Evolutionary conservation across 2,329 filamentous ascomycete genomes (phyloP), one percentile per base, ranked within the genome.

Genomic region (Chlorencoelia australis): DNA sequence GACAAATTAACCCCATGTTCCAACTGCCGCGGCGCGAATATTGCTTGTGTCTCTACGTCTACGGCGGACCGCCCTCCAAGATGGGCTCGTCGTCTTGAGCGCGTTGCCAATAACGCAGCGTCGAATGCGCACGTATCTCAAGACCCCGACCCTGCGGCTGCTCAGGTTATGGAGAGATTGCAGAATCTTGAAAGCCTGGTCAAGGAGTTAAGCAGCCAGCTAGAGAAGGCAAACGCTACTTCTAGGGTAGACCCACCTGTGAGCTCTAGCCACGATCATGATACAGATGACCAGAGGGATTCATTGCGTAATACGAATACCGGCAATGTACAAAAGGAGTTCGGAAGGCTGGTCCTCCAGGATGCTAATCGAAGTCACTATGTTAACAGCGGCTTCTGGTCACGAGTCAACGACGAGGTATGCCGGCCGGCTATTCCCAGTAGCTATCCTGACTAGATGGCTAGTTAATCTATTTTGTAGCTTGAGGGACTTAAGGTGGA

Each of bases 1-100:
- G 68, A 75, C 49, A 74, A 73, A 52, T 54, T 58, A 28, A 66
- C 64, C 3, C 71, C 71, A 1, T 75, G 72, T 45, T 68, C 70
- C 4, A 74, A 73, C 45, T 75, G 71, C 47, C 66, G 65, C 7
- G 62, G 65, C 4, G 70, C 65, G 8, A 62, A 65, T 33, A 71
- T 74, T 26, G 56, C 64, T 7, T 75, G 71, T 42, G 55, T 72
- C 17, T 56, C 67, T 11, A 69, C 70, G 0, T 63, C 67, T 2
- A 52, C 55, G 27, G n/a, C n/a, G n/a, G 65, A 73, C 39, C 65
- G 64, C 2, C 64, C 67, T 0, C 70, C 70, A 38, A 59, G 67
- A 54, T 73, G 71, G 67, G 68, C 68, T 25, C 65, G 69, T 14
- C 68, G 69, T 22, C 57, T 71, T 4, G 64, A 66, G 40, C 62